Base-by-base conservation (phyloP, 169 alveolate species). In the Eimeria acervulina region DNA sequence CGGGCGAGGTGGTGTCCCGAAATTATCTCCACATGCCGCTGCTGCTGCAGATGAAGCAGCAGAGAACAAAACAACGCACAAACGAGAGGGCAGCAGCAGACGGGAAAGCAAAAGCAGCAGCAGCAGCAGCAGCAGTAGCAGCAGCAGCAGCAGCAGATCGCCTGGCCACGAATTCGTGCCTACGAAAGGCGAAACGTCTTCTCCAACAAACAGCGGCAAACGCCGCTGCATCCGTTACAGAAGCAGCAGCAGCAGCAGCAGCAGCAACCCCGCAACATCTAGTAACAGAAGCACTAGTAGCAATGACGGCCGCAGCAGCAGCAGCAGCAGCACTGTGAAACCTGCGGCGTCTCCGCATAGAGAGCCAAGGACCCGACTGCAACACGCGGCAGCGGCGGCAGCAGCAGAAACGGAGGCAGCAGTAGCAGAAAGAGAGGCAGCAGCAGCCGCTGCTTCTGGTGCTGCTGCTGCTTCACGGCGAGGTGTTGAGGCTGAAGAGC, bases 181-280 rank as follows among this genome's bases (percentile, higher is more conserved):
- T 6, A 72, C 84, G 42, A 72, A 63, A 23, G 1, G 21, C 38
- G 76, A 63, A 63, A 6, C 33, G 76, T 23, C 76, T 63, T 63
- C 76, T 13, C n/a, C 76, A 63, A 63, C 38, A 26, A 72, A 26
- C 84, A 72, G 84, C 42, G n/a, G 51, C 52, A 72, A 36, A 44
- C 23, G 84, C 51, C 33, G 42, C 84, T 28, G 42, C 10, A 72
- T 31, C 84, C n/a, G 52, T 19, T 28, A 26, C 84, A 10, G 51
- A 26, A 19, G 28, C 84, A 31, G 42, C 42, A 72, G 52, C 42
- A 72, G 84, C 84, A 72, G 84, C 10, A 36, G 51, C 84, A 72
- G 40, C 78, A 59, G 68, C 68, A 59, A 21, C 68, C 13, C n/a
- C 13, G 68, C 13, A 13, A n/a, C n/a, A n/a, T n/a, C 21, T 55